These are phyloP conservation scores for Incumbomyces delicatus DNA, from an alignment of 2,329 filamentous ascomycete species.

Conservation along the genomic window DNA sequence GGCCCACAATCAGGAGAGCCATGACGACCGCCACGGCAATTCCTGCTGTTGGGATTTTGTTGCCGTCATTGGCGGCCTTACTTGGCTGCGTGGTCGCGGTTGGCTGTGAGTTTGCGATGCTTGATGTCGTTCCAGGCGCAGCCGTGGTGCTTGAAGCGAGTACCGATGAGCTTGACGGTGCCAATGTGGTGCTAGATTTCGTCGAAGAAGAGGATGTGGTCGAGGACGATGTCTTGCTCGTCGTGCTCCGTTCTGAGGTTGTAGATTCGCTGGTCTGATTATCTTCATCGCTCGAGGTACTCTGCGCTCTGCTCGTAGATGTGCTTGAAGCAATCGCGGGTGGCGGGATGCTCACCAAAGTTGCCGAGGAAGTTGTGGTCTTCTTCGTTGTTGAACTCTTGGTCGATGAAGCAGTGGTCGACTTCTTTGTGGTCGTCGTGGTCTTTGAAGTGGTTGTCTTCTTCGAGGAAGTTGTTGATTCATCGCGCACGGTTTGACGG, in stretches of 20 bases:
- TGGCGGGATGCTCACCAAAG: constrained; percentile 32
- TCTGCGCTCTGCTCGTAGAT: not conserved
- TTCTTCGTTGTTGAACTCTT: constrained; percentile 53
- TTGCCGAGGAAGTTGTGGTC: constrained; percentile 97
- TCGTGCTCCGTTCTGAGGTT: not conserved
- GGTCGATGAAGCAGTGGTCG: constrained; percentile 42
- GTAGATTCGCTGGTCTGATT: not conserved
- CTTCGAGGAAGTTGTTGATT: not conserved
- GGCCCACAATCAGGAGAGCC: not conserved
- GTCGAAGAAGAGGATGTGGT: not conserved
- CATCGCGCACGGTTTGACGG: not conserved
- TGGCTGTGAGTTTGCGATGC: not conserved
- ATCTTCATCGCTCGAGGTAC: constrained; percentile 3
- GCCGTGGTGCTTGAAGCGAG: not conserved
- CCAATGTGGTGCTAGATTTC: not conserved
- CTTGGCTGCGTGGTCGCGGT: not conserved
- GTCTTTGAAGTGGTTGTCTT: not conserved
- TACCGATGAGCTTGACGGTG: not conserved
- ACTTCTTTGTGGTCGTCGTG: not conserved
- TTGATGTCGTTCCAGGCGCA: not conserved
- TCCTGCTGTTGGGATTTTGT: constrained; percentile 1
- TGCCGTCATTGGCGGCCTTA: not conserved
- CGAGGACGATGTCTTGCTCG: not conserved
- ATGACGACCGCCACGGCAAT: constrained; percentile 5
- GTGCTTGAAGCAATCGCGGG: not conserved